These are phyloP conservation scores for Cladosporium sphaerospermum DNA, from an alignment of 2,329 filamentous ascomycete species.

Conservation along the genomic window DNA sequence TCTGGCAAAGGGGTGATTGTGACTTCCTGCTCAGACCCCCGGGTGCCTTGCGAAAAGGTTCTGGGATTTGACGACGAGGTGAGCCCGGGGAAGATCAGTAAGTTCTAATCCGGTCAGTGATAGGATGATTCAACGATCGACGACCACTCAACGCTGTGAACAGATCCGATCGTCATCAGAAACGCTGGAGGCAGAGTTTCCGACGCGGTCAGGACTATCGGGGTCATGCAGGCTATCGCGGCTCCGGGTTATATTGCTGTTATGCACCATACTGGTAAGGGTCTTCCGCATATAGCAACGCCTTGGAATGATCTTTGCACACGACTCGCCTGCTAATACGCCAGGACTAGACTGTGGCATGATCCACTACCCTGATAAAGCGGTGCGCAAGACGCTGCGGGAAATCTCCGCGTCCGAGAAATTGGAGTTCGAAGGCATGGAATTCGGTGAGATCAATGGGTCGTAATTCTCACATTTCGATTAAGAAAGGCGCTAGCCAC, in stretches of 20 bases:
- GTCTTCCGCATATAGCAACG: background rate
- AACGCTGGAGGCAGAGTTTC: conserved; percentile 15
- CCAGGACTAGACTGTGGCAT: conserved; percentile 20
- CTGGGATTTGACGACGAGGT: conserved; percentile 4
- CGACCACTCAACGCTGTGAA: too few species aligned
- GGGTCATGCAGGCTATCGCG: conserved; percentile 8
- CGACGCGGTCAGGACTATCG: conserved; percentile 2
- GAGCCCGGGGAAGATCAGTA: background rate
- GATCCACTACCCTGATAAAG: conserved; percentile 18
- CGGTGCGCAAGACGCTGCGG: conserved; percentile 18
- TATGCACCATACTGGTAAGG: conserved; percentile 26
- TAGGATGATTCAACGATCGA: background rate
- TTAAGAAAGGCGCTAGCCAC: background rate
- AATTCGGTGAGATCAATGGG: conserved; percentile 24
- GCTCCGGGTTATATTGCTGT: conserved; percentile 18
- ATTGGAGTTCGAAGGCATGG: conserved; percentile 19
- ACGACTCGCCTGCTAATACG: background rate
- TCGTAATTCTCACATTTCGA: conserved; percentile 9
- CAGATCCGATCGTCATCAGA: conserved; percentile 12
- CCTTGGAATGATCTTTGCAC: background rate
- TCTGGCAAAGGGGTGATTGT: conserved; percentile 9
- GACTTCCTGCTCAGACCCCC: conserved; percentile 10
- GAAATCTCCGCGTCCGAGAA: conserved; percentile 15
- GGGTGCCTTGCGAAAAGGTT: conserved; percentile 8
- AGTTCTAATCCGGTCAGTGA: background rate